Percentiles rank a stretch among this genome's conserved stretches.
Conservation (phyloP, 2,329 filamentous ascomycete species). For the Neofusicoccum laricinum region DNA sequence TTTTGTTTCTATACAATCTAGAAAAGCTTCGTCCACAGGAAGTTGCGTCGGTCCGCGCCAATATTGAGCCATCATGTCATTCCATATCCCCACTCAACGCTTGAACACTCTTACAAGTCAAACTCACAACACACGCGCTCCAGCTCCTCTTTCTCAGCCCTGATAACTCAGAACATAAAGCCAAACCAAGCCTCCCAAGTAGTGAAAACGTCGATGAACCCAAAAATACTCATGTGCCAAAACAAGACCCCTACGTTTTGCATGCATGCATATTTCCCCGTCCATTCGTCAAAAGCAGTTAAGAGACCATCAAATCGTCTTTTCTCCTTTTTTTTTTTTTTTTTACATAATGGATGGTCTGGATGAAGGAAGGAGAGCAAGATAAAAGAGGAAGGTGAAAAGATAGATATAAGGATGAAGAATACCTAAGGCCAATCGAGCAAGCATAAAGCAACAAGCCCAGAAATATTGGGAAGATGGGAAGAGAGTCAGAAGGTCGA, state of each 20-base stretch:
- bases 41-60: too few relatives aligned
- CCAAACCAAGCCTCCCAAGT: neutral
- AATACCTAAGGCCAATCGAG: neutral
- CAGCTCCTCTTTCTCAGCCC: too few relatives aligned
- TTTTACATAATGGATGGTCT: constrained; percentile 1
- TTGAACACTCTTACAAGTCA: too few relatives aligned
- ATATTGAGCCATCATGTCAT: too few relatives aligned
- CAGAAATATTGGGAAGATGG: neutral
- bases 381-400: neutral
- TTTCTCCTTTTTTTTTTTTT: constrained; percentile 6
- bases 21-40: too few relatives aligned
- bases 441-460: neutral
- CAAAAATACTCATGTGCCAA: neutral
- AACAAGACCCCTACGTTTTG: neutral
- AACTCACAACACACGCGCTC: too few relatives aligned
- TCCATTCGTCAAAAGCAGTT: neutral
- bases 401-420: neutral
- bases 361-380: neutral
- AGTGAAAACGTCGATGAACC: neutral
- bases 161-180: too few relatives aligned
- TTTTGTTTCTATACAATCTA: too few relatives aligned
- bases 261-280: neutral
- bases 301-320: neutral
- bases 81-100: neutral
- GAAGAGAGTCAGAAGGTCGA: neutral